Percentiles rank a stretch among this genome's conserved stretches.
Conservation (phyloP, 352 stramenopile species). For the Pythium guiyangense region DNA sequence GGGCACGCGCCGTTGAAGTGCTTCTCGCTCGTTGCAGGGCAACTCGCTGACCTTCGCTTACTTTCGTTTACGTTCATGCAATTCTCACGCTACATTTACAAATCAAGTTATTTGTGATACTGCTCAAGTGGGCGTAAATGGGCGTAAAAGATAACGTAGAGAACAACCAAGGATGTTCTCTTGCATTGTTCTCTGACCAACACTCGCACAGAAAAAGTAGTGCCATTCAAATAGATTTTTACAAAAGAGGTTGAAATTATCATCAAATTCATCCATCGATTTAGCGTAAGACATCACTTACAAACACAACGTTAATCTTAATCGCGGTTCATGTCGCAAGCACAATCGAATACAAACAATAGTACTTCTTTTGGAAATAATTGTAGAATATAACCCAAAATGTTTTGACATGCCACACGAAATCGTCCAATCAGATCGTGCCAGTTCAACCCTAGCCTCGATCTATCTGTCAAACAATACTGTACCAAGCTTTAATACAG, state of each 20-base stretch:
- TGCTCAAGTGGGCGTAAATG: slow-evolving; percentile 11
- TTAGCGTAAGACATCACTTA: not conserved
- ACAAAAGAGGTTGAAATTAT: not conserved
- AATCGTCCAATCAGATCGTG: slow-evolving; percentile 7
- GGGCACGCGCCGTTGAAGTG: slow-evolving; percentile 15
- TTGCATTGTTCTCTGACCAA: slow-evolving; percentile 5
- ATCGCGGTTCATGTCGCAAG: no score
- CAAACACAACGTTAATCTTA: not conserved
- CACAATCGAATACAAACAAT: no score
- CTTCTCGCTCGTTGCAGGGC: not conserved
- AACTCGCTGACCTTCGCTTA: slow-evolving; percentile 6
- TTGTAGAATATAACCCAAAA: not conserved
- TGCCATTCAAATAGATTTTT: not conserved
- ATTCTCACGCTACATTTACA: not conserved
- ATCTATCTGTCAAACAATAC: not conserved
- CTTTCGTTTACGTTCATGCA: slow-evolving; percentile 7
- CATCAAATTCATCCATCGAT: no score
- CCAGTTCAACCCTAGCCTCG: not conserved
- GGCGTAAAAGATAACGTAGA: slow-evolving; percentile 5
- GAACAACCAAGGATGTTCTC: no score
- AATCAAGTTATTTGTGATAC: not conserved
- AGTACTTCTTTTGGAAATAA: no score
- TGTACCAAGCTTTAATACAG: not conserved
- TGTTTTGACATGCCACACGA: not conserved
- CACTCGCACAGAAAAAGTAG: not conserved